Evolutionary conservation across 2,329 filamentous ascomycete genomes (phyloP), one percentile per base, ranked within the genome.

Genomic region (Huntiella decipiens): DNA sequence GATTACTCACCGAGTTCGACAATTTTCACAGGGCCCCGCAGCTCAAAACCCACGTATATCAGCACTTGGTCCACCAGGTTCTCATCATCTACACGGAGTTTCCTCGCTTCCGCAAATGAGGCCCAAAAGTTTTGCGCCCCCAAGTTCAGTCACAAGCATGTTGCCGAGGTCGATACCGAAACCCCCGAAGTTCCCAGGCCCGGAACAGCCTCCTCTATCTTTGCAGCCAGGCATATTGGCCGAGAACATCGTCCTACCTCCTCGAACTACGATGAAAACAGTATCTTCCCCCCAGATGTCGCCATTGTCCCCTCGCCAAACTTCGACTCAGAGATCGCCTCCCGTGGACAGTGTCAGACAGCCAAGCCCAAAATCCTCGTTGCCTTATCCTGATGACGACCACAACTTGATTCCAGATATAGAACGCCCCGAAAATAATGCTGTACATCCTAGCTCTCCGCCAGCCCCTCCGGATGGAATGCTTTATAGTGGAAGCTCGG

Each of bases 321-420:
- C 38, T 6, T 12, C 16, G 16, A 15, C 38, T 19, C 13, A 16
- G 15, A 39, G 3, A 10, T 39, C 16, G 17, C 15, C 38, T 8
- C 22, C 22, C 6, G 8, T 28, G 22, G 22, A 12, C 17, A 12
- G 7, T n/a, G 38, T 12, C 34, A 36, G 12, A 7, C 34, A 15
- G 34, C 28, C 31, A 13, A 17, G 15, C 3, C 33, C 39, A 22
- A 34, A 34, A 8, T 13, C n/a, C 5, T 16, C 36, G n/a, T 31
- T 49, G 13, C 47, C 47, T 3, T 49, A 49, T 19, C 47, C 47
- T 5, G 47, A 46, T 13, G 47, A 49, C 28, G 44, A 44, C 13
- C 17, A 41, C 11, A 33, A 15, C 8, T 39, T 22, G 7, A 48
- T 37, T 8, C 22, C 33, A n/a, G 43, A 45, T 13, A 32, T 45